These are phyloP conservation scores for Aspergillus costaricaensis DNA, from an alignment of 2,329 filamentous ascomycete species.

Conservation along the genomic window DNA sequence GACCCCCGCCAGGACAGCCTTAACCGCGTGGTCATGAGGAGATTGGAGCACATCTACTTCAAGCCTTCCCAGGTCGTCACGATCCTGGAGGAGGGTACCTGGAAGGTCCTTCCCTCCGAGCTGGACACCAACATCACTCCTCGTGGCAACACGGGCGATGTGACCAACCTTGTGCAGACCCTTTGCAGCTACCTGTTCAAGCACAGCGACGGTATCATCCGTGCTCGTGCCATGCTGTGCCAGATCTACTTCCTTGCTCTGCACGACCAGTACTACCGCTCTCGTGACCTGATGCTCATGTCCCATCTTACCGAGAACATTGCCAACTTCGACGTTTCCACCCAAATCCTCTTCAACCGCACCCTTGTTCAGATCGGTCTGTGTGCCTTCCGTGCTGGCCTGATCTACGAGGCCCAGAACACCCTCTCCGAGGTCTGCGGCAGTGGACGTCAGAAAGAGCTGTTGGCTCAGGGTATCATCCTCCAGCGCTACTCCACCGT, in stretches of 20 bases:
- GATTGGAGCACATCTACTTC: conserved; percentile 98
- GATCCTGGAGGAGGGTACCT: conserved; percentile 91
- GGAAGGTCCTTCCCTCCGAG: conserved; percentile 72
- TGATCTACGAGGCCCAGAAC: conserved; percentile 96
- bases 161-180: conserved; percentile 72
- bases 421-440: conserved; percentile 98
- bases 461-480: conserved; percentile 96
- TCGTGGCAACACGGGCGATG: conserved; percentile 67
- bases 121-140: conserved; percentile 82
- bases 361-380: conserved; percentile 97
- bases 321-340: conserved; percentile 91
- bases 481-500: conserved; percentile 97
- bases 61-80: conserved; percentile 93
- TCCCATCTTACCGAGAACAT: conserved; percentile 98
- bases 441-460: conserved; percentile 95
- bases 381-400: conserved; percentile 94
- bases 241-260: conserved; percentile 98
- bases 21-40: conserved; percentile 90
- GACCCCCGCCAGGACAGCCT: conserved; percentile 80
- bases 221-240: conserved; percentile 94
- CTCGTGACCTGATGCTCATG: conserved; percentile 99
- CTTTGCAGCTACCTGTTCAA: conserved; percentile 95
- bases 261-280: conserved; percentile 96
- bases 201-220: conserved; percentile 92
- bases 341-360: conserved; percentile 97